Evolutionary conservation across 2,329 filamentous ascomycete species (phyloP), one percentile per base, ranked within the genome.

Genomic region (Epichloe glyceriae): DNA sequence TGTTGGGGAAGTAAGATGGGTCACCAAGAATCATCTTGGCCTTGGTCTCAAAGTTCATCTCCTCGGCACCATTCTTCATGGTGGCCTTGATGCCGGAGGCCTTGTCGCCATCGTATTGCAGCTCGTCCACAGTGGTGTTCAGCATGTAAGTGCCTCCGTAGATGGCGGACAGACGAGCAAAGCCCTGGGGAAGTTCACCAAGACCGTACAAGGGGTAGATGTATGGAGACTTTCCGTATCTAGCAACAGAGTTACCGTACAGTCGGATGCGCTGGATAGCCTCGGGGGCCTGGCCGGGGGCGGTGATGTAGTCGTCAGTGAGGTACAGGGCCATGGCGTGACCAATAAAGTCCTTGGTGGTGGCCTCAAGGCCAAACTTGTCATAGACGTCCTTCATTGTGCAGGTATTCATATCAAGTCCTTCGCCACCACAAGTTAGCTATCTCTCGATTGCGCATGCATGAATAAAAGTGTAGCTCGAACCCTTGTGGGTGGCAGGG

Each of bases 61-160:
- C 87, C 60, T 88, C 86, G 55, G 83, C 81, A 67, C 87, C 87
- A 33, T 49, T 53, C 65, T 83, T 84, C 90, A 97, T 97, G 60
- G 93, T 96, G 47, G 93, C 93, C 75, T 94, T 94, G 74, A 98
- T 97, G 52, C 93, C 93, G 15, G 82, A 78, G n/a, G 91, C 87
- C 76, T 94, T 95, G 64, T 78, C 80, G 51, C 75, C 80, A 53
- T 94, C 88, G 66, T 93, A 95, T 54, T 86, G 69, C 58, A 98
- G 73, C 74, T 98, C 93, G 56, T 97, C 86, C 51, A 98, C 79
- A 59, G 83, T 82, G 60, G 93, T 95, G 77, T 97, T 97, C 63
- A 98, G 84, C 90, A 98, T 98, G 74, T 98, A 98, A 47, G 93
- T 98, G 60, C 93, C 93, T 57, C 93, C 93, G 66, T 98, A 97